Evolutionary conservation across 148 eudicot genomes (phyloP), one percentile per base, ranked within the genome.

Genomic region (Gaultheria prostrata): DNA sequence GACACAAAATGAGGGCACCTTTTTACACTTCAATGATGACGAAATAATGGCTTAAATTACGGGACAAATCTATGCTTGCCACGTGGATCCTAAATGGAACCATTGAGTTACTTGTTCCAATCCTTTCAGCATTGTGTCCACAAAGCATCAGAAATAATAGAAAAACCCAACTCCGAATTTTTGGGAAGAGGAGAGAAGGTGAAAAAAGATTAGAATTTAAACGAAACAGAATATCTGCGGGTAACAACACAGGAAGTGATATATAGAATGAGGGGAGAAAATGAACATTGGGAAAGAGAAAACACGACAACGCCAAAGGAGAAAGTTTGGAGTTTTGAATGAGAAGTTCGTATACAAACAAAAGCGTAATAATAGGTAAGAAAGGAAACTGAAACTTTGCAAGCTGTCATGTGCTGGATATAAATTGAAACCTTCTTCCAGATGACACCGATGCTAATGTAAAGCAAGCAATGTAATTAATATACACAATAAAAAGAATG

Each of bases 361-460:
- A 11, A 81, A 28, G 20, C 0, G 30, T 17, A 48, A 28, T 81
- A 28, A 30, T 67, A 28, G 28, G 26, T 35, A 48, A 69, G 48
- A 70, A 69, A 70, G 8, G 63, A 71, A 81, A 81, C 28, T 20
- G 48, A 81, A 48, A 33, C 56, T 81, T 70, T 20, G 21, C 83
- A 8, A 81, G 32, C n/a, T 81, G 61, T 70, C 51, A 33, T 46
- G 53, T 63, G 82, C 82, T 45, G 54, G 54, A 51, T 71, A 48
- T 48, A 3, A 14, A 28, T 20, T 28, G 17, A 81, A 28, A 70
- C 61, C 59, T 67, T 12, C 74, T 24, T 70, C 63, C 11, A 81
- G 53, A 46, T 56, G 28, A 70, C 50, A 67, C 82, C 59, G 0
- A 15, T 8, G 17, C 9, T 13, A 48, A 15, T 28, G 30, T 20